Conservation (phyloP, 2,329 filamentous ascomycete species). For the Gaeumannomyces sp. region DNA sequence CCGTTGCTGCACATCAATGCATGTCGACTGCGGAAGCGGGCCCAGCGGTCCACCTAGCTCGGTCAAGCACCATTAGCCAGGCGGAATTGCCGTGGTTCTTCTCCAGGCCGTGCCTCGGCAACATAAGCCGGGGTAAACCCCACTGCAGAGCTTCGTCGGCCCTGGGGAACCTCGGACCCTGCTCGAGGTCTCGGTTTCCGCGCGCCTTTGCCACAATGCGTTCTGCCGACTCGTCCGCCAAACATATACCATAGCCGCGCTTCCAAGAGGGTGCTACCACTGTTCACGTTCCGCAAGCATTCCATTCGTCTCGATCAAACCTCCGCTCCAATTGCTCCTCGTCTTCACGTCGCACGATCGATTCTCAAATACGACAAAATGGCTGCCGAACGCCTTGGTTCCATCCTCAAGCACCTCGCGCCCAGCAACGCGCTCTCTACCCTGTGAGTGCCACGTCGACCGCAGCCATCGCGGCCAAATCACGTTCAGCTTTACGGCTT, state of each 20-base stretch:
- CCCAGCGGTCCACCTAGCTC: neutral
- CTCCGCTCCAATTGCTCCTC: neutral
- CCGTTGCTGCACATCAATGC: no score
- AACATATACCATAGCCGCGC: neutral
- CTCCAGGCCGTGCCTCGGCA: slow-evolving; percentile 4
- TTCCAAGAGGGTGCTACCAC: neutral
- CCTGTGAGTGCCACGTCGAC: slow-evolving; percentile 55
- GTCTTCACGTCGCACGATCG: neutral
- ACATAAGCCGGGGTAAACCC: slow-evolving; percentile 6
- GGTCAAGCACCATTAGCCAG: neutral
- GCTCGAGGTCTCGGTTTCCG: neutral
- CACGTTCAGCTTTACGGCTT: no score
- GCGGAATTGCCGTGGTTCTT: neutral
- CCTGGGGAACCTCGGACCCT: neutral
- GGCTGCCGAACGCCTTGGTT: slow-evolving; percentile 80
- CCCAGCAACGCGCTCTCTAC: slow-evolving; percentile 65
- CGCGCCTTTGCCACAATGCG: neutral
- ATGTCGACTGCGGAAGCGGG: neutral
- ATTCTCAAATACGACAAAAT: slow-evolving; percentile 39
- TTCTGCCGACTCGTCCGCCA: neutral
- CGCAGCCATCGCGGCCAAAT: neutral
- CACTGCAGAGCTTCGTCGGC: neutral
- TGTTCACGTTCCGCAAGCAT: neutral
- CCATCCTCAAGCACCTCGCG: slow-evolving; percentile 79
- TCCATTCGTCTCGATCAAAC: neutral